These are phyloP conservation scores for Alectoria sarmentosa DNA, from an alignment of 495 filamentous ascomycete genomes.

Conservation along the genomic window DNA sequence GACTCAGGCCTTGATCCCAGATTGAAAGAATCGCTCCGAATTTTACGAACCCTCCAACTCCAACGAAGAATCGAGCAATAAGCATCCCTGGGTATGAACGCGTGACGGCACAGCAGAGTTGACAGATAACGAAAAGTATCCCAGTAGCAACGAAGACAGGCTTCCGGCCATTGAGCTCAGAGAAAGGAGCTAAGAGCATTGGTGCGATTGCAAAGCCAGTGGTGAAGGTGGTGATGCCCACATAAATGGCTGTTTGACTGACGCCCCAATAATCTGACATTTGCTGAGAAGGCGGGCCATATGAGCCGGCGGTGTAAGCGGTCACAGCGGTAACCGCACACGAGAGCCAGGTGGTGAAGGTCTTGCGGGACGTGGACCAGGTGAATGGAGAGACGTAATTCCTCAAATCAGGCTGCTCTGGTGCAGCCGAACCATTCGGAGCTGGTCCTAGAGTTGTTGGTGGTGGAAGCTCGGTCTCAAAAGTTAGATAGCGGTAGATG, in stretches of 20 bases:
- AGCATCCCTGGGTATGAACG: conserved; percentile 65
- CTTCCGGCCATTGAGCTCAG: conserved; percentile 76
- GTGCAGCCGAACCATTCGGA: conserved; percentile 35
- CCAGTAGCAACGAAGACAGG: conserved; percentile 75
- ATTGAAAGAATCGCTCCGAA: too few relatives aligned
- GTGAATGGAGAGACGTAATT: conserved; percentile 63
- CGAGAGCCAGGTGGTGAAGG: conserved; percentile 63
- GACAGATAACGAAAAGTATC: conserved; percentile 58
- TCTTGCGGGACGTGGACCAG: conserved; percentile 66
- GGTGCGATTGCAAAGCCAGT: conserved; percentile 77
- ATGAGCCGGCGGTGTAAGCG: conserved; percentile 76
- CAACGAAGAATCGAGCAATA: conserved; percentile 67
- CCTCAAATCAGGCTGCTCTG: conserved; percentile 55
- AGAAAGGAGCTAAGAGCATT: conserved; percentile 86
- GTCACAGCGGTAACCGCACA: conserved; percentile 70
- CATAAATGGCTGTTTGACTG: conserved; percentile 54
- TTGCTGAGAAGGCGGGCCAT: conserved; percentile 58
- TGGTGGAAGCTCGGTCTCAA: conserved; percentile 57
- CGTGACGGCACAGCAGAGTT: conserved; percentile 73
- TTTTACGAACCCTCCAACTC: conserved; percentile 66
- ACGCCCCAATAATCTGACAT: conserved; percentile 58
- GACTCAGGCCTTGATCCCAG: too few relatives aligned
- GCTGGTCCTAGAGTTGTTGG: conserved; percentile 42
- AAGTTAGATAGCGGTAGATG: conserved; percentile 63
- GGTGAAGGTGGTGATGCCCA: conserved; percentile 81